Evolutionary conservation across 495 filamentous ascomycete genomes (phyloP).

Genomic region (Talaromyces stipitatus): DNA sequence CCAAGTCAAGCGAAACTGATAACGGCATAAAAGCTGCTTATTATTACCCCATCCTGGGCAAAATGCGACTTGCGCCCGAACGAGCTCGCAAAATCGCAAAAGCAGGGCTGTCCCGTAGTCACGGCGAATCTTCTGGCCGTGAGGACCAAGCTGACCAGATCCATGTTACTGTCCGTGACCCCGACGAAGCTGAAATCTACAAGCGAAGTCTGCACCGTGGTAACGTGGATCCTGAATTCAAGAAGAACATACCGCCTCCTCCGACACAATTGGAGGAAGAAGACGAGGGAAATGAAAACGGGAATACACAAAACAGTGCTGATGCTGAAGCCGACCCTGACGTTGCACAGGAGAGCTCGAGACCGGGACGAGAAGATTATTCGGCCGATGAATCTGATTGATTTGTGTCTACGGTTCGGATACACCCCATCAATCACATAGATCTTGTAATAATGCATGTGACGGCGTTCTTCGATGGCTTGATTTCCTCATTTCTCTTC

Average conservation of each 20-base stretch:
- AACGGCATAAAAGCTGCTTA: slow-evolving; percentile 64
- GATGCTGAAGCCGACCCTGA: neutral
- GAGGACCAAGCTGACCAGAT: slow-evolving; percentile 48
- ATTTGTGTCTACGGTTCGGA: too few species aligned
- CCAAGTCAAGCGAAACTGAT: slow-evolving; percentile 7
- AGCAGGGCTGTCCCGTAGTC: slow-evolving; percentile 33
- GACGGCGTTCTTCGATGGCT: neutral
- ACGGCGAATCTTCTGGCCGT: slow-evolving; percentile 17
- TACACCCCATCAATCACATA: neutral
- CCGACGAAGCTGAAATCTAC: slow-evolving; percentile 44
- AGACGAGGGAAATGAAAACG: slow-evolving; percentile 10
- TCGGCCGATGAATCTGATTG: neutral
- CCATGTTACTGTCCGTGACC: slow-evolving; percentile 45
- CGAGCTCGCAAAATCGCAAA: slow-evolving; percentile 44
- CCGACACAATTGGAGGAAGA: slow-evolving; percentile 19
- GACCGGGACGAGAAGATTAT: neutral
- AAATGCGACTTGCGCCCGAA: slow-evolving; percentile 51
- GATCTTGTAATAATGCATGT: neutral
- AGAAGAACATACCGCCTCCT: slow-evolving; percentile 27
- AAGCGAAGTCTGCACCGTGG: slow-evolving; percentile 37
- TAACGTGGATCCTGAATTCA: slow-evolving; percentile 38
- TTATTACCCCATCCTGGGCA: slow-evolving; percentile 83
- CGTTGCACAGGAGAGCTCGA: neutral
- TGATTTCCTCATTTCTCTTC: neutral
- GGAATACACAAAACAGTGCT: neutral